A percentile compares a stretch with the other conserved stretches of the same genome.
phyloP scores from a whole-genome alignment of 768 basidiomycete species.

The Coprinopsis strossmayeri region DNA sequence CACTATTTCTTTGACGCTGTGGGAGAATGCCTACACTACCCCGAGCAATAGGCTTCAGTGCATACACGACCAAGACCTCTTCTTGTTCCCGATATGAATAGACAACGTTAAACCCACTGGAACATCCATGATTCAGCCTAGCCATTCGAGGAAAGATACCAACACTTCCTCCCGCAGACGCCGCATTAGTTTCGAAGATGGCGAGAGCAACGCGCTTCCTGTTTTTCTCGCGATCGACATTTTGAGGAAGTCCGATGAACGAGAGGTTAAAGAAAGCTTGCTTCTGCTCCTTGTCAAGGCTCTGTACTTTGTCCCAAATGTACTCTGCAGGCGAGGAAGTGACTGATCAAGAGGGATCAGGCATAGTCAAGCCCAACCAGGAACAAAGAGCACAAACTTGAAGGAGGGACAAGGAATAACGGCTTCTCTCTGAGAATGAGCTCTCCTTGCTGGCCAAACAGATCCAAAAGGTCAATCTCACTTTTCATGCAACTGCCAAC shows the following conservation, averaged over 20 bases:
- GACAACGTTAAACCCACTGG: slow-evolving; percentile 59
- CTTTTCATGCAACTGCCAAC: not conserved
- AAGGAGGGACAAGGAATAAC: slow-evolving; percentile 42
- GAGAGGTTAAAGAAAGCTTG: slow-evolving; percentile 49
- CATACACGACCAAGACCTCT: slow-evolving; percentile 45
- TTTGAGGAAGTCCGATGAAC: slow-evolving; percentile 43
- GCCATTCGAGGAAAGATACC: slow-evolving; percentile 68
- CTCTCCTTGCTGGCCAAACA: slow-evolving; percentile 48
- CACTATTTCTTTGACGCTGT: not conserved
- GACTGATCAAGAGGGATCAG: slow-evolving; percentile 22
- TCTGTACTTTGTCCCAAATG: slow-evolving; percentile 29
- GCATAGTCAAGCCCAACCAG: not conserved
- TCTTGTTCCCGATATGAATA: slow-evolving; percentile 54
- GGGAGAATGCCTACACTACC: slow-evolving; percentile 37
- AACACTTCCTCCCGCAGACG: slow-evolving; percentile 43
- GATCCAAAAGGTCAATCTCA: not conserved
- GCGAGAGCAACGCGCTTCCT: slow-evolving; percentile 47
- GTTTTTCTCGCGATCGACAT: slow-evolving; percentile 29
- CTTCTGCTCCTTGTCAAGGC: slow-evolving; percentile 25
- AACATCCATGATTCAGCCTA: slow-evolving; percentile 63
- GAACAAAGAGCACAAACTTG: slow-evolving; percentile 29
- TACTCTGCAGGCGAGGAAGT: slow-evolving; percentile 37
- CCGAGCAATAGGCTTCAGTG: slow-evolving; percentile 42
- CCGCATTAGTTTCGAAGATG: slow-evolving; percentile 63
- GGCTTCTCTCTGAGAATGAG: slow-evolving; percentile 49